A percentile compares a stretch with the other conserved stretches of the same genome.
Conservation (phyloP, 106 monocot genomes). For the Gastrodia elata region DNA sequence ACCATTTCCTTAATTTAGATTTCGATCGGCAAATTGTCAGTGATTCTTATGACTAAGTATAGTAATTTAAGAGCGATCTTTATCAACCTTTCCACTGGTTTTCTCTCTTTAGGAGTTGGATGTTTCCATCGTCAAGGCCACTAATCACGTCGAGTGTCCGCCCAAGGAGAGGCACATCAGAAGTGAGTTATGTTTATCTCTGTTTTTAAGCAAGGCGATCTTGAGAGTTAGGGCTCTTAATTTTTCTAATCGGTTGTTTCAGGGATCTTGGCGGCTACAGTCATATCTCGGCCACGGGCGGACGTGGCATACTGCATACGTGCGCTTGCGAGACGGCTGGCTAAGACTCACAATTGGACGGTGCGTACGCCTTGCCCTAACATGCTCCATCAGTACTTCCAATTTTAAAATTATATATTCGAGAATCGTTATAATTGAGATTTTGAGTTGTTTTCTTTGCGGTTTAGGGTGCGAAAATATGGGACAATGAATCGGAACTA, state of each 20-base stretch:
- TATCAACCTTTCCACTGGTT: not conserved
- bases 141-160: slow-evolving; percentile 70
- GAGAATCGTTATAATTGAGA: not conserved
- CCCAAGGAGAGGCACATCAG: slow-evolving; percentile 71
- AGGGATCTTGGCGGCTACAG: slow-evolving; percentile 59
- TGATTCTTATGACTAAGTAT: not conserved
- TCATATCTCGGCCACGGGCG: slow-evolving; percentile 44
- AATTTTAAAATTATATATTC: not conserved
- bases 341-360: slow-evolving; percentile 76
- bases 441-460: not conserved
- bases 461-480: not conserved
- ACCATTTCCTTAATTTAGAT: slow-evolving; percentile 1
- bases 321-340: slow-evolving; percentile 51
- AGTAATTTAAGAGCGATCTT: not conserved
- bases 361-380: slow-evolving; percentile 17
- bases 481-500: not conserved
- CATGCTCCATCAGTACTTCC: not conserved
- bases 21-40: not conserved
- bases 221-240: not conserved
- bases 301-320: slow-evolving; percentile 81
- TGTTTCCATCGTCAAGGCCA: slow-evolving; percentile 66
- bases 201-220: not conserved
- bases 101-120: slow-evolving; percentile 48
- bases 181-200: slow-evolving; percentile 20
- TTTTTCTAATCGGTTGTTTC: not conserved